phyloP scores from a whole-genome alignment of 129 eudicot species.

The Flaveria brownii region DNA sequence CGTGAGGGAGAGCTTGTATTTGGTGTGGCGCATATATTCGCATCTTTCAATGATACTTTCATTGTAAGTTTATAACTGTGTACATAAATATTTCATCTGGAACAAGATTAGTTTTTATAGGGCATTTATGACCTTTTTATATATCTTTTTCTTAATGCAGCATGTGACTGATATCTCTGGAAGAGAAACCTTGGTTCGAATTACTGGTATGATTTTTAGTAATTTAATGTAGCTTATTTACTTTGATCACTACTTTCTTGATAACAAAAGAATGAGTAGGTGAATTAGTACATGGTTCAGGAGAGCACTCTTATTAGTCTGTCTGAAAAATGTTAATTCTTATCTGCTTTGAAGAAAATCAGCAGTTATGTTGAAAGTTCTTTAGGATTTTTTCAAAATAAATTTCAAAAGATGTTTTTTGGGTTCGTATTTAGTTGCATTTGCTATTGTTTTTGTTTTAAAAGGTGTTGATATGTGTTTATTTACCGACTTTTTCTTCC shows the following conservation, averaged over 20 bases:
- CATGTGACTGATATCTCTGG: constrained; percentile 18
- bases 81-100: background rate
- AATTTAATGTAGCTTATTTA: too few relatives aligned
- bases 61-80: constrained; percentile 34
- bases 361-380: too few relatives aligned
- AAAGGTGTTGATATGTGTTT: background rate
- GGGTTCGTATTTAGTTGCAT: background rate
- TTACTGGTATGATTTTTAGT: background rate
- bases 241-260: too few relatives aligned
- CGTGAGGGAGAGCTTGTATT: constrained; percentile 57
- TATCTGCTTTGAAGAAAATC: too few relatives aligned
- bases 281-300: background rate
- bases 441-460: background rate
- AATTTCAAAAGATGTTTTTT: background rate
- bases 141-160: background rate
- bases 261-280: too few relatives aligned
- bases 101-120: too few relatives aligned
- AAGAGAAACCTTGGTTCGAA: constrained; percentile 1
- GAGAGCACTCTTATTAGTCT: background rate
- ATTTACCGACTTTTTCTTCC: background rate
- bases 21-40: constrained; percentile 41
- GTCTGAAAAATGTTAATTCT: background rate
- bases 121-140: background rate
- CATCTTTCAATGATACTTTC: constrained; percentile 66
- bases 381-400: too few relatives aligned